Conservation (phyloP, 2,329 filamentous ascomycete genomes). For the Phyllosticta ampelicida region DNA sequence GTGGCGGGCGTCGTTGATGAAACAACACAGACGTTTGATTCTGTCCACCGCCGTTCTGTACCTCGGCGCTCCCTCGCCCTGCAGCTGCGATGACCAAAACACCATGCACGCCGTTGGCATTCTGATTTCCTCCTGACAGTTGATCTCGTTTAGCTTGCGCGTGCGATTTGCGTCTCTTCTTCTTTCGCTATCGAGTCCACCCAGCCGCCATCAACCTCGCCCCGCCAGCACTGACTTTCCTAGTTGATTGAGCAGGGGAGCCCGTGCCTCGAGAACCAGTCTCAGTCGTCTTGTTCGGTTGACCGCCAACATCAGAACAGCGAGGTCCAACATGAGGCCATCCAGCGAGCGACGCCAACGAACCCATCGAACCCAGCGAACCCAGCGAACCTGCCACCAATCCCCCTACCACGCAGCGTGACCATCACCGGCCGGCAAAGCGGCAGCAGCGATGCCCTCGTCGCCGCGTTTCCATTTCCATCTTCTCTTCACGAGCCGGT, state of each 20-base stretch:
- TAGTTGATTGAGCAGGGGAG: not conserved
- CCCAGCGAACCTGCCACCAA: not conserved
- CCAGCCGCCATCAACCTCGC: not conserved
- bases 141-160: not conserved
- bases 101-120: not conserved
- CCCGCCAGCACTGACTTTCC: not conserved
- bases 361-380: too few relatives aligned
- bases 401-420: not conserved
- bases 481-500: not conserved
- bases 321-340: not conserved
- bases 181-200: not conserved
- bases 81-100: not conserved
- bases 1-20: not conserved
- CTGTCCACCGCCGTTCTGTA: not conserved
- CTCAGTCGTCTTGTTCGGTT: not conserved
- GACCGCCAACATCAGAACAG: not conserved
- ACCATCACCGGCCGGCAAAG: not conserved
- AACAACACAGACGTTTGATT: not conserved
- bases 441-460: not conserved
- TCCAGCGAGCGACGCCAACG: not conserved
- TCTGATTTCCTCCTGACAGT: not conserved
- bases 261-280: not conserved
- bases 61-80: too few relatives aligned
- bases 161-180: not conserved
- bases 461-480: not conserved